These are phyloP conservation scores for Fusarium compactum DNA, from an alignment of 2,329 filamentous ascomycete species.

Conservation along the genomic window DNA sequence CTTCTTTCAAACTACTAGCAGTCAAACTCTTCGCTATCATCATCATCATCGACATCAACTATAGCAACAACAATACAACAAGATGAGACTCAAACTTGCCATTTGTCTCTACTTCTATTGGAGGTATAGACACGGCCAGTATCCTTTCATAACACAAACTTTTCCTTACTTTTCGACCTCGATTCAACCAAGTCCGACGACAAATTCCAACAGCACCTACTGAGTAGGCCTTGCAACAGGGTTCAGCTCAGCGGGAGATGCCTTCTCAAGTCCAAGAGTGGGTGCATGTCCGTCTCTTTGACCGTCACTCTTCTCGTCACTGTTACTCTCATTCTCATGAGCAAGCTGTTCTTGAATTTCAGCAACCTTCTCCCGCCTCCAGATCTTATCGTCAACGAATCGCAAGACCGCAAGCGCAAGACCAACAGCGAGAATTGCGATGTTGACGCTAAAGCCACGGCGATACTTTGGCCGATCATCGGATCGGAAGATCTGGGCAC, in stretches of 20 bases:
- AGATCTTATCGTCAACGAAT: slow-evolving; percentile 57
- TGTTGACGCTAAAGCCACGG: slow-evolving; percentile 61
- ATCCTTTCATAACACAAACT: neutral
- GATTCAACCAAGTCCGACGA: neutral
- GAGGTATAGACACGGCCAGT: neutral
- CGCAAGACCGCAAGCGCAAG: slow-evolving; percentile 56
- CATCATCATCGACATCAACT: neutral
- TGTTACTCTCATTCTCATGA: slow-evolving; percentile 24
- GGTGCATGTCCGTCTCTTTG: neutral
- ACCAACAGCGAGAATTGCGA: slow-evolving; percentile 59
- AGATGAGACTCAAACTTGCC: neutral
- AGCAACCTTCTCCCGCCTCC: slow-evolving; percentile 28
- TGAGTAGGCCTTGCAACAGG: neutral
- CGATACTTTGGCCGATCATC: slow-evolving; percentile 65
- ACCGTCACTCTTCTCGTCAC: slow-evolving; percentile 24
- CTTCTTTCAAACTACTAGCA: neutral
- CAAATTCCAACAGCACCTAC: neutral
- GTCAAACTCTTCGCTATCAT: neutral
- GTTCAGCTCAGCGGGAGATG: slow-evolving; percentile 13
- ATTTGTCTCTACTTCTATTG: neutral
- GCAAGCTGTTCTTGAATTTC: slow-evolving; percentile 15
- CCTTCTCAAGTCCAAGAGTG: slow-evolving; percentile 5
- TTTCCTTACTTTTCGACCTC: neutral
- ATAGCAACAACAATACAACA: neutral
- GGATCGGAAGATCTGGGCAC: slow-evolving; percentile 68